These are phyloP conservation scores for Conringia planisiliqua DNA, from an alignment of 345 rosid species.

Conservation along the genomic window DNA sequence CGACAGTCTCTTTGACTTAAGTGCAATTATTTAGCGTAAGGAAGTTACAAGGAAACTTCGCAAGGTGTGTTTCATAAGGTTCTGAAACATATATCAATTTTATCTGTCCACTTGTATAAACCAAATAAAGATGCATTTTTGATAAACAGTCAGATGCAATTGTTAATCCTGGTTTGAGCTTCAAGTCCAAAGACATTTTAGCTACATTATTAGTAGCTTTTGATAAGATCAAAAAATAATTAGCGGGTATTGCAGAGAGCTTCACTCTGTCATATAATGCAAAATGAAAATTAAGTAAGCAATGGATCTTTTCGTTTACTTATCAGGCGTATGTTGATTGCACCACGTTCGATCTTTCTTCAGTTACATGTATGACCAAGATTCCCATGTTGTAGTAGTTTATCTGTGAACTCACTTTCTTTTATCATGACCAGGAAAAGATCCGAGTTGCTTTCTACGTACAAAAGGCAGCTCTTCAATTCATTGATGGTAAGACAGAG, in stretches of 20 bases:
- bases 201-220: not conserved
- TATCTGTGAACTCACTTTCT: slow-evolving; percentile 21
- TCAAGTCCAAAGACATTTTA: not conserved
- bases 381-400: slow-evolving; percentile 14
- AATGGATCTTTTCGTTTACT: not conserved
- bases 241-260: not conserved
- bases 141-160: not conserved
- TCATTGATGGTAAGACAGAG: slow-evolving; percentile 66
- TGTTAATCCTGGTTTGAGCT: not conserved
- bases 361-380: not conserved
- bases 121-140: not conserved
- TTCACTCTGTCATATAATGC: not conserved
- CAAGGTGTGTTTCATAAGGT: not conserved
- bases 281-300: not conserved
- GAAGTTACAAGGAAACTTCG: slow-evolving; percentile 16
- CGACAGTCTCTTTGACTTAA: slow-evolving; percentile 17
- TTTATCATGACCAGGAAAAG: slow-evolving; percentile 57
- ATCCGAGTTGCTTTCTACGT: slow-evolving; percentile 79
- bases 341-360: not conserved
- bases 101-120: slow-evolving; percentile 4
- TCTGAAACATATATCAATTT: slow-evolving; percentile 5
- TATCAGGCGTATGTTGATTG: slow-evolving; percentile 1
- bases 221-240: not conserved
- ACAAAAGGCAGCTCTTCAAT: slow-evolving; percentile 80
- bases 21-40: not conserved